A percentile compares a stretch with the other conserved stretches of the same genome.
These are phyloP conservation scores for Cardamine occulta DNA, from an alignment of 345 rosid genomes.

Conservation along the genomic window DNA sequence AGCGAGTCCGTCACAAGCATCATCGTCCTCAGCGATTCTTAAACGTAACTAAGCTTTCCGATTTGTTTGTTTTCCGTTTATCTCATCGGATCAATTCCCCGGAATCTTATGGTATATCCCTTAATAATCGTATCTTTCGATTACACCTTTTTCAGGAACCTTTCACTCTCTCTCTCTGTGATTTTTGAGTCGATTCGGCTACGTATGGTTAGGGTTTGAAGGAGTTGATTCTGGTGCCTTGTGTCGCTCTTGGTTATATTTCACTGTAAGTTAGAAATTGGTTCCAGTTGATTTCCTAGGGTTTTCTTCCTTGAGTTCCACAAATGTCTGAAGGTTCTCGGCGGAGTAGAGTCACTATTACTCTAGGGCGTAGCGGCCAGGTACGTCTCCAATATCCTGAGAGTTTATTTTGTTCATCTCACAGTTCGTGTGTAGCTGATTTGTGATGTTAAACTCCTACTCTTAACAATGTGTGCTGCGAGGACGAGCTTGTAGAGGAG, in stretches of 20 bases:
- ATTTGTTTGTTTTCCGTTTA: background rate
- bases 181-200: constrained; percentile 29
- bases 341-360: constrained; percentile 74
- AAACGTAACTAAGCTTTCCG: constrained; percentile 5
- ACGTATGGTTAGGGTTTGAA: constrained; percentile 33
- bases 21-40: constrained; percentile 24
- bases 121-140: background rate
- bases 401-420: background rate
- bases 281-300: constrained; percentile 42
- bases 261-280: constrained; percentile 11
- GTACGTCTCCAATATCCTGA: constrained; percentile 41
- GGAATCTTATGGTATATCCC: background rate
- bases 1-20: constrained; percentile 22
- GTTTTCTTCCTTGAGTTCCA: constrained; percentile 42
- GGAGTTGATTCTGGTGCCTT: constrained; percentile 24
- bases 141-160: constrained; percentile 25
- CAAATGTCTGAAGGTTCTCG: constrained; percentile 76
- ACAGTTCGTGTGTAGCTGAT: background rate
- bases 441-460: background rate
- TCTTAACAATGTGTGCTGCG: background rate
- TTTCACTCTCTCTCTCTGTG: constrained; percentile 11
- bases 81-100: constrained; percentile 3
- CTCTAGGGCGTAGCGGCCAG: constrained; percentile 87
- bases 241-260: constrained; percentile 9
- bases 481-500: background rate